Evolutionary conservation across 228 moss, liverwort and hornwort species (phyloP), one percentile per base, ranked within the genome.

Genomic region (Sphagnum fallax): DNA sequence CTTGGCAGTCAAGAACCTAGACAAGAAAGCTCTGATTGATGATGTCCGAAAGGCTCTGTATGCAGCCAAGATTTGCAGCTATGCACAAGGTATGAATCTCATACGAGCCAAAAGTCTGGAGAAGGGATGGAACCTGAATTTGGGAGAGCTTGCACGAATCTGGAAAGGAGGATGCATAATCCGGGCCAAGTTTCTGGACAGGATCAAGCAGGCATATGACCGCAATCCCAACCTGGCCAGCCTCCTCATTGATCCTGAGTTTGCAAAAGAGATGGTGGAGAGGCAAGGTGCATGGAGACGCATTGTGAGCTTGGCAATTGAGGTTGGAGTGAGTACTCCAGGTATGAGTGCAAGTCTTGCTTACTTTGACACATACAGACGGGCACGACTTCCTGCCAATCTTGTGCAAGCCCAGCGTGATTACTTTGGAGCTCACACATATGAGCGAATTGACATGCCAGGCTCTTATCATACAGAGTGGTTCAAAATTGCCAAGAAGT

Each of bases 81-180:
- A 94, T 64, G 91, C 94, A 5, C 94, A 94, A 49, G 94, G 94
- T 8, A 79, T 94, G 89, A 94, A 94, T 52, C 86, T 94, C 9
- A 91, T 94, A 61, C 85, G 94, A 1, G 91, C 91, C 62, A 93
- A 93, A 82, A 91, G 93, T 69, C 80, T 91, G 0, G 87, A 89
- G 73, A 83, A 94, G 61, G 83, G 74, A 7, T 94, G 94, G 94
- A 74, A 91, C 65, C 77, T 94, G 47, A 70, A 94, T 48, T 65
- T 94, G 58, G 94, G 94, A 9, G 91, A 91, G 73, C 83, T 94
- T 5, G 91, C 94, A 0, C 73, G 91, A 64, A 94, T 94, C 74
- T 94, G 94, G 94, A 94, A 94, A 72, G 94, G 94, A 1, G 94
- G 94, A 0, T 94, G 94, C 78, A 94, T 94, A 67, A 94, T 94